Conservation (phyloP, 345 rosid species). For the Eucalyptus pauciflora region DNA sequence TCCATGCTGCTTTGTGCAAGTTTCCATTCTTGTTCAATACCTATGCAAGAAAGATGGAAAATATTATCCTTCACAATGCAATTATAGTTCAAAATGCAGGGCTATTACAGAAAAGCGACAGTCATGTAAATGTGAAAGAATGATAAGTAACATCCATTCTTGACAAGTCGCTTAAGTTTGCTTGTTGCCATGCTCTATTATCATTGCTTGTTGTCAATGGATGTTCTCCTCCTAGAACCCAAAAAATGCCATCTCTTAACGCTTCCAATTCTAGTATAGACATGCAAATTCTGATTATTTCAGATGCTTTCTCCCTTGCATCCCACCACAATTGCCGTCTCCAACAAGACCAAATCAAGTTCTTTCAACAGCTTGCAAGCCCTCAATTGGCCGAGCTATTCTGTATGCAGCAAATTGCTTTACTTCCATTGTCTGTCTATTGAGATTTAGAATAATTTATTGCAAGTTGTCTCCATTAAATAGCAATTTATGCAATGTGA, state of each 20-base stretch:
- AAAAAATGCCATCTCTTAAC: conserved; percentile 71
- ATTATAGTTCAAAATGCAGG: neutral
- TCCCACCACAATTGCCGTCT: conserved; percentile 62
- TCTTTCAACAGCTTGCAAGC: conserved; percentile 62
- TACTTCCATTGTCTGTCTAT: conserved; percentile 51
- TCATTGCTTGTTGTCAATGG: conserved; percentile 26
- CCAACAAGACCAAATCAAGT: conserved; percentile 36
- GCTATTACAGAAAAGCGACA: neutral
- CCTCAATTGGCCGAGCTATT: conserved; percentile 49
- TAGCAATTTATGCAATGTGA: conserved; percentile 43
- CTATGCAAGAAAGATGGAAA: no score
- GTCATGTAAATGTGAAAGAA: conserved; percentile 64
- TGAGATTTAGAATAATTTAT: conserved; percentile 49
- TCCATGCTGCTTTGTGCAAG: no score
- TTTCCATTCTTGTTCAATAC: no score
- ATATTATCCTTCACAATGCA: neutral
- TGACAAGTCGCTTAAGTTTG: conserved; percentile 46
- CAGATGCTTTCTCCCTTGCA: conserved; percentile 72
- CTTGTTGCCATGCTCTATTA: conserved; percentile 70
- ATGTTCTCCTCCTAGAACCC: conserved; percentile 37
- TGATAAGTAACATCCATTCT: conserved; percentile 61
- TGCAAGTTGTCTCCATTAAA: conserved; percentile 32
- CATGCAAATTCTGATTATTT: conserved; percentile 55
- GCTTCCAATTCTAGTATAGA: conserved; percentile 75
- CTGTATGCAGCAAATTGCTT: conserved; percentile 46